Conservation (phyloP, 176 grass and related monocot species). For the Zoysia pacifica region DNA sequence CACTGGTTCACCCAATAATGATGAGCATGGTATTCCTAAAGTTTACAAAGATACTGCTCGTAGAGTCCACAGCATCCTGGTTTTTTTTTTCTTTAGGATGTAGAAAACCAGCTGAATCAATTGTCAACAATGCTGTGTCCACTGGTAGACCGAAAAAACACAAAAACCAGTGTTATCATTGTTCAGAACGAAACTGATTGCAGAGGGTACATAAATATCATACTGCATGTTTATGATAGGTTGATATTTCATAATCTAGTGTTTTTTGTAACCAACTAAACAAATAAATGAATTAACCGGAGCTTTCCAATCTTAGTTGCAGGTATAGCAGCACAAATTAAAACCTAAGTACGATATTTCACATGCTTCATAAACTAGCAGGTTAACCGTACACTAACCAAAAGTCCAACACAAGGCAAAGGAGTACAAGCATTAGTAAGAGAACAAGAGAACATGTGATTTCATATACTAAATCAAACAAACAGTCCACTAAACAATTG, state of each 20-base stretch:
- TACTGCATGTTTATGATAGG: not conserved
- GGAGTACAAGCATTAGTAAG: not conserved
- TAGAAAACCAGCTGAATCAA: not conserved
- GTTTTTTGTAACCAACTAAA: not conserved
- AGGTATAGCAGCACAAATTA: not conserved
- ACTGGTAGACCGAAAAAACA: not conserved
- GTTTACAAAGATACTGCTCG: conserved; percentile 45
- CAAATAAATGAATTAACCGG: not conserved
- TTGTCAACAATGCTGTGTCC: not conserved
- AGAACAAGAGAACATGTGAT: not conserved
- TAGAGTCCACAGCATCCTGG: conserved; percentile 38
- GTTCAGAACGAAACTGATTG: not conserved
- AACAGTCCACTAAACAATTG: not conserved
- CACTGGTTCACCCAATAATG: conserved; percentile 60
- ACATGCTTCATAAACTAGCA: not conserved
- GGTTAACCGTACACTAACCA: not conserved
- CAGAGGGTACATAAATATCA: not conserved
- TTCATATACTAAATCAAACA: not conserved
- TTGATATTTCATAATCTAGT: not conserved
- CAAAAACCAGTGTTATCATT: not conserved
- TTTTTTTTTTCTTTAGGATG: conserved; percentile 47
- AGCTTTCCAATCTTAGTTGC: not conserved
- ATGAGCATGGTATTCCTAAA: conserved; percentile 50
- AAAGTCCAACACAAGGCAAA: not conserved
- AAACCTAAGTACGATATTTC: not conserved